These are phyloP conservation scores for Fusarium devonianum DNA, from an alignment of 2,329 filamentous ascomycete genomes.

Conservation along the genomic window DNA sequence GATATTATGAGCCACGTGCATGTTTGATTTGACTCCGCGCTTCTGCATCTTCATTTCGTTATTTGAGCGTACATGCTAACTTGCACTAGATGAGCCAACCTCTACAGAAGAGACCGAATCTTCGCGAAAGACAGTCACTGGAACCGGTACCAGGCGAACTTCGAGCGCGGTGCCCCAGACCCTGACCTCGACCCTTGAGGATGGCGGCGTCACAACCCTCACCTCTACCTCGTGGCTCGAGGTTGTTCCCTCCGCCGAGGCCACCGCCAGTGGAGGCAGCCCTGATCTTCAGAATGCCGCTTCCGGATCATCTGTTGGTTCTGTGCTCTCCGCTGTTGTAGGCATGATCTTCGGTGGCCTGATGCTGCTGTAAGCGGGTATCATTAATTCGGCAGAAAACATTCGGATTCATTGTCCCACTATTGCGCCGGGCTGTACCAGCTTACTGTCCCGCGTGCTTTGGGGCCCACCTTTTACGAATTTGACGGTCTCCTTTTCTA, in stretches of 20 bases:
- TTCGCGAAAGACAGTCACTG: conserved; percentile 44
- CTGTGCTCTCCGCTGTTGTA: conserved; percentile 39
- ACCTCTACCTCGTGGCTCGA: conserved; percentile 60
- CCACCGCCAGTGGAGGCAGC: conserved; percentile 39
- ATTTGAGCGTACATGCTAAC: conserved; percentile 18
- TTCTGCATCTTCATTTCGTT: background rate
- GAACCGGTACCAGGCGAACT: conserved; percentile 45
- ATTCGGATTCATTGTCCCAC: no score
- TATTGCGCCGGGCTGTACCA: background rate
- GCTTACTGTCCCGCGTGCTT: conserved; percentile 3
- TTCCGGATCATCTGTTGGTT: conserved; percentile 29
- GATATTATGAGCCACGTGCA: conserved; percentile 7
- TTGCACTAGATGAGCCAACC: conserved; percentile 23
- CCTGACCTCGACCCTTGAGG: conserved; percentile 54
- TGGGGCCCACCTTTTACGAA: conserved; percentile 33
- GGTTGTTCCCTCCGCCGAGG: conserved; percentile 48
- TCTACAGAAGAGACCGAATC: conserved; percentile 25
- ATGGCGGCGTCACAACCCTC: conserved; percentile 55
- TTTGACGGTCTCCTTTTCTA: conserved; percentile 38
- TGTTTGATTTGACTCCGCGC: conserved; percentile 17
- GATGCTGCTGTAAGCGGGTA: conserved; percentile 38
- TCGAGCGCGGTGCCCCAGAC: conserved; percentile 50
- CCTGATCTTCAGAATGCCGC: conserved; percentile 51
- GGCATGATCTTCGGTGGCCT: conserved; percentile 42
- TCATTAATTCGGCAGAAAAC: background rate